Base-by-base conservation (phyloP, 371 early-diverging fungal genomes). In the Syncephalastrum contaminatum region DNA sequence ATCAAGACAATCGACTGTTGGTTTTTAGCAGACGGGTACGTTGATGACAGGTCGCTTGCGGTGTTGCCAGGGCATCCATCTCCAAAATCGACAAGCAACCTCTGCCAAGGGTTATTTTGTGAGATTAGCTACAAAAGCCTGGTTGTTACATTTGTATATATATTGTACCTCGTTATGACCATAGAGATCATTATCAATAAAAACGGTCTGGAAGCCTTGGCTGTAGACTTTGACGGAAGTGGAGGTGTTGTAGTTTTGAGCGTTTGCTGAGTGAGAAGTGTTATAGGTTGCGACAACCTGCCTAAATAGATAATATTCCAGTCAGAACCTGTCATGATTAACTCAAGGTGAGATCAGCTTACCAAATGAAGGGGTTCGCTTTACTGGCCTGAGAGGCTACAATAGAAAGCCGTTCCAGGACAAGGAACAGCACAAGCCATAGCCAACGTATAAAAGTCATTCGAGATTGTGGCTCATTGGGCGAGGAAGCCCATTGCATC, bases 151-250 rank as follows among this genome's bases (percentile, higher is more conserved):
- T 5, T 24, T 40, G 41, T 16, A 8, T 27, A 15, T 24, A 1
- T 56, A 51, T 15, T 56, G 43, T 59, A 64, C 66, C 58, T 72
- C 58, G 44, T 69, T 64, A 43, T 69, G 48, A 13, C 67, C 70
- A 54, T 58, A 69, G 10, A 43, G 30, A 41, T 74, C 75, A 45
- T 60, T 58, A 30, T 62, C 41, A 8, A 56, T 25, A 56, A 54
- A 69, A 7, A 74, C 62, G 22, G 67, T 69, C 41, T 74, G 75
- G 41, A 74, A 74, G 45, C 69, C 75, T 54, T 66, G 75, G 15
- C 68, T 67, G 43, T 71, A 67, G 16, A 65, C 44, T 36, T 71
- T 71, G 4, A 43, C 46, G 0, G 72, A 71, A 1, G 63, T 71
- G 6, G 58, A 54, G 6, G 41, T 10, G 30, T 63, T 5, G 43